These are phyloP conservation scores for Tritrichomonas musculus DNA, from an alignment of 208 protist genomes.

Conservation along the genomic window DNA sequence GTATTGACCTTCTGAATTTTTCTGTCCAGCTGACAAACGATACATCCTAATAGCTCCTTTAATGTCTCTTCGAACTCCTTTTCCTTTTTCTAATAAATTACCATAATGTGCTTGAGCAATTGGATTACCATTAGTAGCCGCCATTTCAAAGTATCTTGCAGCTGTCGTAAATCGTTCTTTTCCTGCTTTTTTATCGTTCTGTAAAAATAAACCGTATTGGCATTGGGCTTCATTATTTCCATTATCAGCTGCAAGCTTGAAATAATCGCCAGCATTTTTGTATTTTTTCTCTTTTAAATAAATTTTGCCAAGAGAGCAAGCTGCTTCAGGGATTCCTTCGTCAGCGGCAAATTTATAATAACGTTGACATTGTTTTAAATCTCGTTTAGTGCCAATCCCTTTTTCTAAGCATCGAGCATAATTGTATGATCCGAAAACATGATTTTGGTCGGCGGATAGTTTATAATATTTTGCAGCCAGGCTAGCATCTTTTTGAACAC, in stretches of 20 bases:
- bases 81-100: background rate
- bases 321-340: background rate
- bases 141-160: background rate
- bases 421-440: background rate
- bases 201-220: no score
- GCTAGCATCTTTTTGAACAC: background rate
- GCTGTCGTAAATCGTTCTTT: background rate
- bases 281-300: background rate
- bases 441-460: background rate
- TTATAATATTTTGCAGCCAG: slow-evolving; percentile 21
- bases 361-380: background rate
- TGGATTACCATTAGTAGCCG: background rate
- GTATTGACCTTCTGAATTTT: background rate
- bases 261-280: no score
- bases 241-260: no score
- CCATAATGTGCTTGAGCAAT: background rate
- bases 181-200: no score
- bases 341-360: background rate
- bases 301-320: background rate
- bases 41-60: background rate
- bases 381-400: background rate
- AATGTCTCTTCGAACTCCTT: background rate
- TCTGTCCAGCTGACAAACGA: background rate
- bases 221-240: no score
- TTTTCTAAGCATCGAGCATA: background rate